Evolutionary conservation across 2,329 filamentous ascomycete species (phyloP), one percentile per base, ranked within the genome.

Genomic region (Colletotrichum spaethianum): DNA sequence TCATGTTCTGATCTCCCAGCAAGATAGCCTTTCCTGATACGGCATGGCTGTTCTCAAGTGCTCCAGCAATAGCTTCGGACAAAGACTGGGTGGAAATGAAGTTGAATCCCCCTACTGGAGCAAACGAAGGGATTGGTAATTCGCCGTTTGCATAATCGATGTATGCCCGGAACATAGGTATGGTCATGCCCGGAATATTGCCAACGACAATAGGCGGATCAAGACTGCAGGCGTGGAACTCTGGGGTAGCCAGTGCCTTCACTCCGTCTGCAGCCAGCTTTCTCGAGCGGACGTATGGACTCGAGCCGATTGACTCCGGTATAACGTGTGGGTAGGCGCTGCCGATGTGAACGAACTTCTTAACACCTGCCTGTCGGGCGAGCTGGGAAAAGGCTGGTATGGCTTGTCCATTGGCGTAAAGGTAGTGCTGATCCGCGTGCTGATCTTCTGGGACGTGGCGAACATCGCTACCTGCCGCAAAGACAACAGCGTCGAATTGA

Each of bases 181-280:
- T 14, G 7, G 12, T 38, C 48, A 73, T 62, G 18, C 61, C 66
- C 12, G 70, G 66, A 8, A 66, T 31, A 18, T 14, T 62, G 31
- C 70, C 70, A 12, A 70, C 66, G 4, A 73, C 67, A 16, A 70
- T 56, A 16, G 61, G 66, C 5, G 70, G 36, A 36, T 73, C 67
- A 8, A 73, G 11, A 40, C 66, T 73, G n/a, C 55, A 65, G 26
- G 67, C 33, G 7, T 36, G 44, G 56, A 73, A 73, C 12, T 18
- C 5, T 0, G n/a, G 38, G 3, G 55, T 38, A 4, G 70, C 61
- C 2, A 70, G 26, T 16, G 40, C 50, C 31, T 26, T 46, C 2
- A 70, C 56, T 1, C 56, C 48, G 0, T 70, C 66, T 0, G 60
- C 44, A 5, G 70, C 70, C 6, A 70, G 42, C 48, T 66, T 65